These are phyloP conservation scores for Acanthamoeba polyphaga DNA, from an alignment of 208 protist genomes.

Conservation along the genomic window DNA sequence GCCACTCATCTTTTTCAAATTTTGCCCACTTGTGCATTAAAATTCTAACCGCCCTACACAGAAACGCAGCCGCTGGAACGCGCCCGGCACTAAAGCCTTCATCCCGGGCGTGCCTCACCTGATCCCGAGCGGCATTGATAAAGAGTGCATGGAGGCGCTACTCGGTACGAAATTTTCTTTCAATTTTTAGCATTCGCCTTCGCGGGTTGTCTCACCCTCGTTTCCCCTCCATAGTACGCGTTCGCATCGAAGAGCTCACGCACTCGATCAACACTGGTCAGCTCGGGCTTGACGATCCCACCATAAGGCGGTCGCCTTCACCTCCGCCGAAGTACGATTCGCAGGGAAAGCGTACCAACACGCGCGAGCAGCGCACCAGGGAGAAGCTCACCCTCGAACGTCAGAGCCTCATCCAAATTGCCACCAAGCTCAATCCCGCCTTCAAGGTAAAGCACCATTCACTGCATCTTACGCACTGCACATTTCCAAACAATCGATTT, in stretches of 20 bases:
- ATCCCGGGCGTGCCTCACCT: conserved; percentile 50
- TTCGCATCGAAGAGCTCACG: conserved; percentile 67
- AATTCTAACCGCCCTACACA: not conserved
- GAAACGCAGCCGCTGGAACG: conserved; percentile 65
- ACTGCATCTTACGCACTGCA: not conserved
- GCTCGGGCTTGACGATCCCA: conserved; percentile 59
- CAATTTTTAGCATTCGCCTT: not conserved
- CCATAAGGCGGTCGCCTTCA: conserved; percentile 83
- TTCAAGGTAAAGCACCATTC: conserved; percentile 54
- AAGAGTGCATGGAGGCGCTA: conserved; percentile 63
- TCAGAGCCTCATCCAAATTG: conserved; percentile 79
- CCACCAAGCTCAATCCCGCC: conserved; percentile 75
- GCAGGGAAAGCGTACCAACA: conserved; percentile 85
- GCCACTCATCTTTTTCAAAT: not conserved
- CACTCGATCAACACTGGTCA: conserved; percentile 47
- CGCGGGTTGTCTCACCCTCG: not conserved
- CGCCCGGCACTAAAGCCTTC: conserved; percentile 60
- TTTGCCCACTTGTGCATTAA: not conserved
- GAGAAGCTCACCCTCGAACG: conserved; percentile 82
- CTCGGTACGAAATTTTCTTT: not conserved
- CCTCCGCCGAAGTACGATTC: conserved; percentile 87
- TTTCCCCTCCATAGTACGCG: not conserved
- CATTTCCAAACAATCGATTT: not conserved
- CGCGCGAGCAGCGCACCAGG: conserved; percentile 80
- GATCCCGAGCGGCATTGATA: not conserved